phyloP scores from a whole-genome alignment of 2,329 filamentous ascomycete genomes.

The Curvularia sp. region DNA sequence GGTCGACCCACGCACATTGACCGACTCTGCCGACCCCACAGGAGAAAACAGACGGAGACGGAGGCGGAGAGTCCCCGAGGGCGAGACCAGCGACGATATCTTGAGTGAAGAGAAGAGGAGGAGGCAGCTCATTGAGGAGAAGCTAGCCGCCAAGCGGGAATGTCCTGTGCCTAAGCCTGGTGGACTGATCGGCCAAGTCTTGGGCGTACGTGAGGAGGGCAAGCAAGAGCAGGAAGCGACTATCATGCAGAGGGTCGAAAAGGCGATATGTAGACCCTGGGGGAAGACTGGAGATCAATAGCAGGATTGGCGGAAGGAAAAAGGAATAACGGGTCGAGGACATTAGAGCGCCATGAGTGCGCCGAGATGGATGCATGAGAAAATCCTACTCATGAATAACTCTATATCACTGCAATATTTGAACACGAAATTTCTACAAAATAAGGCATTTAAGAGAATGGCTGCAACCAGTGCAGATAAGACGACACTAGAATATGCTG shows the following conservation, averaged over 20 bases:
- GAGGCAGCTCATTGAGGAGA: conserved; percentile 27
- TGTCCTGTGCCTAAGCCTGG: conserved; percentile 93
- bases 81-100: conserved; percentile 29
- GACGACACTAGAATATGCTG: neutral
- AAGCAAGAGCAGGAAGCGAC: conserved; percentile 23
- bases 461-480: conserved; percentile 11
- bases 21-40: conserved; percentile 65
- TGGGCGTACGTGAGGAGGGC: conserved; percentile 65
- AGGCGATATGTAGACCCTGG: conserved; percentile 20
- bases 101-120: conserved; percentile 32
- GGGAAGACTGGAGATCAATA: conserved; percentile 21
- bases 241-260: conserved; percentile 22
- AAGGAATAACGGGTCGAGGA: neutral
- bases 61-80: conserved; percentile 49
- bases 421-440: neutral
- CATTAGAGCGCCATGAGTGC: neutral
- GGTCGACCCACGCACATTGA: conserved; percentile 74
- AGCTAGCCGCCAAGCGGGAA: conserved; percentile 63
- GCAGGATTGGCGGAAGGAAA: conserved; percentile 1
- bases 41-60: conserved; percentile 46
- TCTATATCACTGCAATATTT: neutral
- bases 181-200: conserved; percentile 75
- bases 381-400: neutral
- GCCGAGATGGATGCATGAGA: neutral
- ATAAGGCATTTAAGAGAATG: neutral